Conservation (phyloP, 441 rosid species). For the Pelargonium citronellum region DNA sequence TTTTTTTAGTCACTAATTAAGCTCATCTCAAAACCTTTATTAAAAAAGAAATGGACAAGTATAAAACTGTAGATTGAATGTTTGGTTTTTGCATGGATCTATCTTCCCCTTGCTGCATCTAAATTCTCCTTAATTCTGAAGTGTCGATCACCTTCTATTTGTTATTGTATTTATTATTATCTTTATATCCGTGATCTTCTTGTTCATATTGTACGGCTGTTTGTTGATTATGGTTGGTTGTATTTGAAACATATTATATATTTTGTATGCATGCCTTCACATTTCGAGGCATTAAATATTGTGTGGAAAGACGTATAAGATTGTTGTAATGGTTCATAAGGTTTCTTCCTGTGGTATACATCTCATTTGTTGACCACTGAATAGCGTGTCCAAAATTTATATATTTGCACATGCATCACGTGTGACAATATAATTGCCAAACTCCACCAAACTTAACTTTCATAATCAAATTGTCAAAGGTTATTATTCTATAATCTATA, state of each 20-base stretch:
- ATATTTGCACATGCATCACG: neutral
- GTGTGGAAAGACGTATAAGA: neutral
- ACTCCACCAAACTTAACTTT: neutral
- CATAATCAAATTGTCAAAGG: neutral
- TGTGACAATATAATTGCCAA: neutral
- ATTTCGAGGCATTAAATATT: neutral
- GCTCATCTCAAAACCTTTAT: neutral
- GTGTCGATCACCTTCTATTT: neutral
- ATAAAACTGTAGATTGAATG: neutral
- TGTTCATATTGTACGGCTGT: too few relatives aligned
- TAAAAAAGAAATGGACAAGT: neutral
- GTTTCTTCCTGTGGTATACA: neutral
- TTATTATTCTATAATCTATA: neutral
- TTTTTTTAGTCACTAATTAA: neutral
- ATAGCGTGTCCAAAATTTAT: neutral
- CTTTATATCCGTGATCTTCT: too few relatives aligned
- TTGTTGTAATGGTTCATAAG: neutral
- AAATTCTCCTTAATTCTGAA: neutral
- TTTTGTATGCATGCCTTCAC: too few relatives aligned
- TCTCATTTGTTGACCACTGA: neutral
- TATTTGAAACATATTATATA: too few relatives aligned
- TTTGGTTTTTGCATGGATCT: neutral
- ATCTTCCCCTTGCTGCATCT: neutral
- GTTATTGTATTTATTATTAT: neutral
- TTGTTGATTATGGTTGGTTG: too few relatives aligned